These are phyloP conservation scores for Hemileia vastatrix DNA, from an alignment of 1,284 basidiomycete genomes.

Conservation along the genomic window DNA sequence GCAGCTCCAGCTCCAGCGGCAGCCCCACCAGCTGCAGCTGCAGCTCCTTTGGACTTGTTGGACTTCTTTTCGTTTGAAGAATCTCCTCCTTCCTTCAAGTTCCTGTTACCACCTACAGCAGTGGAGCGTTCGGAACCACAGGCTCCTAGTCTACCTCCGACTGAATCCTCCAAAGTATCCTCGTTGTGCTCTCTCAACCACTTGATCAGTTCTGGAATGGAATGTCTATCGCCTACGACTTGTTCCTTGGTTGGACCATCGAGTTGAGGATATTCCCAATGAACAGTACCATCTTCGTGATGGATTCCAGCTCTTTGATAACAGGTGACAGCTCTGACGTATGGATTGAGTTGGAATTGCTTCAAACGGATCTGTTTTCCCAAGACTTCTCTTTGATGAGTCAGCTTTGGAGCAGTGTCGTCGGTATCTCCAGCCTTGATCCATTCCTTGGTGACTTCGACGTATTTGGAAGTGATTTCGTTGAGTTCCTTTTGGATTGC, in stretches of 20 bases:
- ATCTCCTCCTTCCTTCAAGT: neutral
- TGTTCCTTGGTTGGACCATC: slow-evolving; percentile 33
- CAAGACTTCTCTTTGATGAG: slow-evolving; percentile 36
- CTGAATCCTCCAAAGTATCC: slow-evolving; percentile 40
- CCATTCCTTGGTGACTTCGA: slow-evolving; percentile 37
- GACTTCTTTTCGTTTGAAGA: slow-evolving; percentile 23
- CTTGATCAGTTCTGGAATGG: slow-evolving; percentile 36
- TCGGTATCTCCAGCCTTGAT: slow-evolving; percentile 28
- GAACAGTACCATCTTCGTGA: slow-evolving; percentile 34
- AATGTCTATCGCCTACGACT: slow-evolving; percentile 36
- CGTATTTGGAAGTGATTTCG: slow-evolving; percentile 35
- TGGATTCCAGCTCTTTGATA: slow-evolving; percentile 40
- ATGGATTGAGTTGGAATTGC: slow-evolving; percentile 38
- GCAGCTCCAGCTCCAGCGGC: slow-evolving; percentile 11
- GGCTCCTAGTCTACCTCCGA: slow-evolving; percentile 26
- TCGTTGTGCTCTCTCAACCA: slow-evolving; percentile 41
- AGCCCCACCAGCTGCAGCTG: slow-evolving; percentile 20
- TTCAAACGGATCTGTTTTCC: slow-evolving; percentile 41
- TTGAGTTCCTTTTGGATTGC: slow-evolving; percentile 36
- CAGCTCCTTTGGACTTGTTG: slow-evolving; percentile 25
- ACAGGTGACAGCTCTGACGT: slow-evolving; percentile 35
- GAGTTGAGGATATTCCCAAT: slow-evolving; percentile 41
- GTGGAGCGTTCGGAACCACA: slow-evolving; percentile 18
- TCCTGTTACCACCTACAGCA: slow-evolving; percentile 9
- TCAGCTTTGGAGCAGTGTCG: slow-evolving; percentile 29